These are phyloP conservation scores for Coniella lustricola DNA, from an alignment of 2,329 filamentous ascomycete species.

Conservation along the genomic window DNA sequence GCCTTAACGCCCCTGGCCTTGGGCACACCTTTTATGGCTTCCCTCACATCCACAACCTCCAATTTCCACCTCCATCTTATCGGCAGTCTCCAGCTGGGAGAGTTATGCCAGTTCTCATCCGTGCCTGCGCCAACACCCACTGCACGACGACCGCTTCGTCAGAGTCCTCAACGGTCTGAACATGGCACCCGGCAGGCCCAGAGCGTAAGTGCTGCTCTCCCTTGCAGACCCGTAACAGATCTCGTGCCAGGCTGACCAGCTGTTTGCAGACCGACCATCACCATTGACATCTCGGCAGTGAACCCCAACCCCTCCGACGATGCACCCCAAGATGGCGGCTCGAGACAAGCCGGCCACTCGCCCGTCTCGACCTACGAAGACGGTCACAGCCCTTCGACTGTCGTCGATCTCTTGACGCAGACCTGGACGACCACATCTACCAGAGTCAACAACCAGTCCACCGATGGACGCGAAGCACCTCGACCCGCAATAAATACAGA, in stretches of 20 bases:
- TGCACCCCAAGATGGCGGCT: conserved; percentile 25
- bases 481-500: conserved; percentile 43
- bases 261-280: conserved; percentile 42
- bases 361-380: conserved; percentile 33
- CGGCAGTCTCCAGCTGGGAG: conserved; percentile 6
- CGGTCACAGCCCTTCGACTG: conserved; percentile 32
- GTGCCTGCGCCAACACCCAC: background rate
- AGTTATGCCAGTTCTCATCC: conserved; percentile 7
- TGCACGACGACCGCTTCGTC: conserved; percentile 2
- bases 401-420: conserved; percentile 25
- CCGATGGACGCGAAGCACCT: conserved; percentile 18
- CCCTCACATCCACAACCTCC: background rate
- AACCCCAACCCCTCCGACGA: conserved; percentile 23
- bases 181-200: conserved; percentile 24
- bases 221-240: background rate
- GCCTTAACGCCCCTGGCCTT: background rate
- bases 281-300: conserved; percentile 44
- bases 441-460: conserved; percentile 22
- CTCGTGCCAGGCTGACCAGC: conserved; percentile 16
- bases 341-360: conserved; percentile 24
- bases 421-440: conserved; percentile 23
- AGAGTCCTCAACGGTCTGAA: background rate
- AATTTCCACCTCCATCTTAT: background rate
- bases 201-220: conserved; percentile 29
- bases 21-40: background rate